phyloP scores from a whole-genome alignment of 345 rosid genomes.

The Citrus medica region DNA sequence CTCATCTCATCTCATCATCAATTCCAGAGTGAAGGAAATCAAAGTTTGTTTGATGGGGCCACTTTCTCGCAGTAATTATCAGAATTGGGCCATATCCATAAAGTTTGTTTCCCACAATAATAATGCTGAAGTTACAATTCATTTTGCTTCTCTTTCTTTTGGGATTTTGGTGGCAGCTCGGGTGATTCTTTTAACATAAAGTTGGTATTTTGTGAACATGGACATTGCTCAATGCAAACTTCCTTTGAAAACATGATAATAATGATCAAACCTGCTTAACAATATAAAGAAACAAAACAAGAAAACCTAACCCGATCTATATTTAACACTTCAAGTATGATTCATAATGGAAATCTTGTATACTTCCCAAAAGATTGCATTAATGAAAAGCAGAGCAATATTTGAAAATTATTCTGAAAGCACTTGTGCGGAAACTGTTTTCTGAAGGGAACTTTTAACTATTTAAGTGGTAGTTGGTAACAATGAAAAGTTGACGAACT shows the following conservation, averaged over 20 bases:
- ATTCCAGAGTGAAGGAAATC: slow-evolving; percentile 5
- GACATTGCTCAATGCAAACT: slow-evolving; percentile 7
- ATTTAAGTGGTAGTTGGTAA: slow-evolving; percentile 20
- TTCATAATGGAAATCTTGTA: slow-evolving; percentile 6
- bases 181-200: slow-evolving; percentile 15
- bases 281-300: neutral
- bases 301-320: neutral
- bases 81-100: slow-evolving; percentile 42
- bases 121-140: slow-evolving; percentile 9
- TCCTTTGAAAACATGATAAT: slow-evolving; percentile 20
- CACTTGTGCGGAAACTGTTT: slow-evolving; percentile 10
- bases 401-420: slow-evolving; percentile 1
- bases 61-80: slow-evolving; percentile 14
- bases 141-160: slow-evolving; percentile 4
- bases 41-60: slow-evolving; percentile 3
- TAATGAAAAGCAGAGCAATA: neutral
- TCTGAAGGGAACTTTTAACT: slow-evolving; percentile 5
- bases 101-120: slow-evolving; percentile 28
- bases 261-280: slow-evolving; percentile 26
- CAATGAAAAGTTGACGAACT: slow-evolving; percentile 27
- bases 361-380: neutral
- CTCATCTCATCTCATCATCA: slow-evolving; percentile 23
- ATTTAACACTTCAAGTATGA: neutral
- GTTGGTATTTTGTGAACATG: slow-evolving; percentile 15
- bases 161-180: slow-evolving; percentile 1